A percentile compares a stretch with the other conserved stretches of the same genome.
phyloP scores from a whole-genome alignment of 129 eudicot species.

The Flaveria linearis region DNA sequence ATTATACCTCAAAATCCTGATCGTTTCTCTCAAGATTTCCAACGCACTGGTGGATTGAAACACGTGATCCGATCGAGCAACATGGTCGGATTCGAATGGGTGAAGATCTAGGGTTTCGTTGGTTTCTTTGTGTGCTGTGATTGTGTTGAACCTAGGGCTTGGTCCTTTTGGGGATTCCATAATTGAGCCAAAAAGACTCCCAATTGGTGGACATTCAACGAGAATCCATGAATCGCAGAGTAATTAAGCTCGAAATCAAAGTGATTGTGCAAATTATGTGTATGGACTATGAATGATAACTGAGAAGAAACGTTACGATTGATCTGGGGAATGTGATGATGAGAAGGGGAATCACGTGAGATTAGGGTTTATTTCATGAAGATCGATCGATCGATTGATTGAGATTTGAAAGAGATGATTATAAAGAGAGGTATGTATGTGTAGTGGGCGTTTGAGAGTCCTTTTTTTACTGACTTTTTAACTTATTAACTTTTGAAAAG shows the following conservation, averaged over 20 bases:
- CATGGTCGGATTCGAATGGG: conserved; percentile 22
- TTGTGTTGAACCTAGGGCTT: conserved; percentile 53
- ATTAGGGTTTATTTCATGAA: conserved; percentile 3
- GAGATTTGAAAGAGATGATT: conserved; percentile 23
- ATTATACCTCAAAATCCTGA: conserved; percentile 70
- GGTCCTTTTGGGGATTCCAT: conserved; percentile 61
- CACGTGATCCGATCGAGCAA: conserved; percentile 45
- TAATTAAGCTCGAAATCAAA: conserved; percentile 12
- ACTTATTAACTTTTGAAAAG: no score
- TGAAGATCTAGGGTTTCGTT: conserved; percentile 30
- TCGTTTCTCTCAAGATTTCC: conserved; percentile 86
- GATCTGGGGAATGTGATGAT: conserved; percentile 10
- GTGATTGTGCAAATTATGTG: background rate
- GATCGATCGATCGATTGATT: conserved; percentile 15
- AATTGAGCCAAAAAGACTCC: background rate
- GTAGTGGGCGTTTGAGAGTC: no score
- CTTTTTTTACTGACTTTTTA: no score
- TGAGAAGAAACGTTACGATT: background rate
- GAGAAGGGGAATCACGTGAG: conserved; percentile 26
- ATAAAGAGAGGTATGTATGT: background rate
- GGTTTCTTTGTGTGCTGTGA: conserved; percentile 33
- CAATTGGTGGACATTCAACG: background rate
- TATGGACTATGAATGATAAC: no score
- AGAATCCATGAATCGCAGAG: background rate
- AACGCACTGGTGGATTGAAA: conserved; percentile 74